A percentile compares a stretch with the other conserved stretches of the same genome.
phyloP scores from a whole-genome alignment of 495 filamentous ascomycete species.

The Lophium mytilinum region DNA sequence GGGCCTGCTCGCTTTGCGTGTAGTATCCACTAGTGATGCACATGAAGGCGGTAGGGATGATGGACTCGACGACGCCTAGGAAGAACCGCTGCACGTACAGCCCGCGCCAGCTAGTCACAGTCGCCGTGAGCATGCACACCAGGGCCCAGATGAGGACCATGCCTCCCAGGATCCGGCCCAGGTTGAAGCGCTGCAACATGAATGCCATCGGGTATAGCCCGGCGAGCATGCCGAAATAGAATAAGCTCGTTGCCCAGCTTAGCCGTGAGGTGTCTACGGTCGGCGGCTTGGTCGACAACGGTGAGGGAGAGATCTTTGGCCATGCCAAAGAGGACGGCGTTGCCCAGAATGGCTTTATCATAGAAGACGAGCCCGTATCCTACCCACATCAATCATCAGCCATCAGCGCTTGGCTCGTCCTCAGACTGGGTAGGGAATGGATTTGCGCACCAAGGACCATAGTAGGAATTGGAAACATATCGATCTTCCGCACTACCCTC shows the following conservation, averaged over 20 bases:
- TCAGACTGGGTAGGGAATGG: no score
- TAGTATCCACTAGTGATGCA: constrained; percentile 56
- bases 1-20: constrained; percentile 57
- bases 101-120: constrained; percentile 54
- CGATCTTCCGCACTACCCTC: constrained; percentile 62
- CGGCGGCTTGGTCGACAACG: constrained; percentile 46
- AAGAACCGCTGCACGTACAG: constrained; percentile 66
- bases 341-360: constrained; percentile 71
- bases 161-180: constrained; percentile 51
- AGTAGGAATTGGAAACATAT: constrained; percentile 59
- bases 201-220: constrained; percentile 70
- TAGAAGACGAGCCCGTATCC: constrained; percentile 68
- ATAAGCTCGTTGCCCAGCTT: constrained; percentile 70
- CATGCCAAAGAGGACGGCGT: constrained; percentile 66
- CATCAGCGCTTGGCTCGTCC: no score
- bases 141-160: constrained; percentile 60
- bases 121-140: constrained; percentile 60
- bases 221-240: constrained; percentile 72
- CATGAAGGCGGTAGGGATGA: constrained; percentile 65
- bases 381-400: neutral
- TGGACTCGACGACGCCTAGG: constrained; percentile 59
- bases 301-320: constrained; percentile 54
- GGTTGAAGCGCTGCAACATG: constrained; percentile 55
- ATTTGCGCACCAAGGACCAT: constrained; percentile 56
- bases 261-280: constrained; percentile 53